These are phyloP conservation scores for Aspergillus heteromorphus DNA, from an alignment of 495 filamentous ascomycete species.

Conservation along the genomic window DNA sequence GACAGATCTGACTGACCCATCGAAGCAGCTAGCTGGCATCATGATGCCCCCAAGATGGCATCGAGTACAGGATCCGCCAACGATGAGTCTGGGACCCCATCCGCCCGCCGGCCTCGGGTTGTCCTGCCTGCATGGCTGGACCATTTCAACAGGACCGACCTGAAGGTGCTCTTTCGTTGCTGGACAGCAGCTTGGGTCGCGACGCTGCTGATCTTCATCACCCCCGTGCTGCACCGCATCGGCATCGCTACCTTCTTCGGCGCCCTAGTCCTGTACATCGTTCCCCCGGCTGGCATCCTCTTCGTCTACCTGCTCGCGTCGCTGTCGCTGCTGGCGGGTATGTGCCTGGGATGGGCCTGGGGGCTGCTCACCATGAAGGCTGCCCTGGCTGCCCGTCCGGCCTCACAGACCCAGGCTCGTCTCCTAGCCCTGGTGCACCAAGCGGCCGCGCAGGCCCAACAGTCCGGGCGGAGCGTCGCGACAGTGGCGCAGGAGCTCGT, in stretches of 20 bases:
- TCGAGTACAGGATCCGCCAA: neutral
- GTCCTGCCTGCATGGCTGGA: constrained; percentile 30
- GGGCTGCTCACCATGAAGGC: constrained; percentile 21
- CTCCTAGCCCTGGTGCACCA: constrained; percentile 9
- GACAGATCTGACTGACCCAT: neutral
- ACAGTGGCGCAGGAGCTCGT: constrained; percentile 6
- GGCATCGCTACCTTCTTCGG: constrained; percentile 17
- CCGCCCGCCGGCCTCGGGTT: neutral
- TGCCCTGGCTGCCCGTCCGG: constrained; percentile 14
- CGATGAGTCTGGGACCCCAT: neutral
- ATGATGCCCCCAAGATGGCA: neutral
- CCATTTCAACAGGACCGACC: constrained; percentile 36
- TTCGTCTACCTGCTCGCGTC: constrained; percentile 16
- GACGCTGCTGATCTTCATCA: constrained; percentile 35
- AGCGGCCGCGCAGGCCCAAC: constrained; percentile 1
- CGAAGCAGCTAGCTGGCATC: neutral
- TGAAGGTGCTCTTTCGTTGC: constrained; percentile 38
- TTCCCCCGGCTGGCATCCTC: constrained; percentile 16
- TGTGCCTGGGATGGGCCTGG: constrained; percentile 22
- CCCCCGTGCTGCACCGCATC: constrained; percentile 21
- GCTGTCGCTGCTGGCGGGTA: constrained; percentile 15
- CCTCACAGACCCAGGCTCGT: constrained; percentile 5
- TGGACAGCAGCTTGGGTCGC: constrained; percentile 35
- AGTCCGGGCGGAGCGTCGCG: constrained; percentile 3
- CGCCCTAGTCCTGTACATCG: constrained; percentile 13